These are phyloP conservation scores for Perilla frutescens DNA, from an alignment of 257 asterid genomes.

Conservation along the genomic window DNA sequence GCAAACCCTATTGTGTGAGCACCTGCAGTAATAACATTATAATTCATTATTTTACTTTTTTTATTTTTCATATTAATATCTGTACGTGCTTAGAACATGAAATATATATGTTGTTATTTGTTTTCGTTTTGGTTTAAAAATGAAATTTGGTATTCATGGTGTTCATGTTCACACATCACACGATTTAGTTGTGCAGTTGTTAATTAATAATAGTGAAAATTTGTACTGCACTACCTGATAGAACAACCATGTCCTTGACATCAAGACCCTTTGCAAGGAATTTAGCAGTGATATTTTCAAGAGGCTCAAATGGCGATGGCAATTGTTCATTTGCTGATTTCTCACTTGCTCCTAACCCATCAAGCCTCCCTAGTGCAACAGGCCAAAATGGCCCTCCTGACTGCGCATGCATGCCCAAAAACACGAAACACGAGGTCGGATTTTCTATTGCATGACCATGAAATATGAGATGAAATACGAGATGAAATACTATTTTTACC, in stretches of 20 bases:
- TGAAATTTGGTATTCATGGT: too few species aligned
- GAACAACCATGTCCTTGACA: constrained; percentile 67
- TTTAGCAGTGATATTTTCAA: constrained; percentile 43
- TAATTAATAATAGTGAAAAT: too few species aligned
- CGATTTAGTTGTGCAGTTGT: too few species aligned
- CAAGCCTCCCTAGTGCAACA: constrained; percentile 46
- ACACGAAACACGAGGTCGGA: background rate
- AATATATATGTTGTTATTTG: too few species aligned
- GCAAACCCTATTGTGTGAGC: constrained; percentile 88
- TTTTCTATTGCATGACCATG: background rate
- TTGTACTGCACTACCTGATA: constrained; percentile 55
- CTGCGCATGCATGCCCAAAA: constrained; percentile 30
- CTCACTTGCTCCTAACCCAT: constrained; percentile 51
- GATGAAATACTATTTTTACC: constrained; percentile 38
- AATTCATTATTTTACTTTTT: background rate
- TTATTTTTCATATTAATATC: too few species aligned
- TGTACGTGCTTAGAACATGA: too few species aligned
- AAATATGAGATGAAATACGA: background rate
- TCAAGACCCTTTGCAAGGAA: constrained; percentile 67
- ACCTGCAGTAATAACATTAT: constrained; percentile 35
- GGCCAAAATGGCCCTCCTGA: constrained; percentile 62
- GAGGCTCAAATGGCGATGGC: constrained; percentile 81
- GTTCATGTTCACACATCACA: too few species aligned
- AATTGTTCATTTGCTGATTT: constrained; percentile 71
- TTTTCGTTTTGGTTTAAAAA: too few species aligned